These are phyloP conservation scores for Cladophialophora bantiana DNA, from an alignment of 2,329 filamentous ascomycete genomes.

Conservation along the genomic window DNA sequence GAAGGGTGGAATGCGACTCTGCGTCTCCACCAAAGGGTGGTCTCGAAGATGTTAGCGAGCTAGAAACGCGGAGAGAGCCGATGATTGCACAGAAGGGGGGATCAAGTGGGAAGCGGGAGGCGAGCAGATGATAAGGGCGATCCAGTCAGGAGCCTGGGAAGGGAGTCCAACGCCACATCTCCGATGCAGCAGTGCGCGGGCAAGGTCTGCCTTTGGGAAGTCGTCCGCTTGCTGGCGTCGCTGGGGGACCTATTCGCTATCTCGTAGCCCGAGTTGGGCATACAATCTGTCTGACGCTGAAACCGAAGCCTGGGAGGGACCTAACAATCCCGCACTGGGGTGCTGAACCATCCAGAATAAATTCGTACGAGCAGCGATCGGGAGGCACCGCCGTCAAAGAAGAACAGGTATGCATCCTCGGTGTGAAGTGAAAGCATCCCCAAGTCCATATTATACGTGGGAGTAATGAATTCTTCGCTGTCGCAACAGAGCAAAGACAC, in stretches of 20 bases:
- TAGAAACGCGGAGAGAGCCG: slow-evolving; percentile 29
- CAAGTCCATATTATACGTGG: not conserved
- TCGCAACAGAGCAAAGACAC: not conserved
- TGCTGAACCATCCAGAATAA: not conserved
- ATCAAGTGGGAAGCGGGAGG: slow-evolving; percentile 23
- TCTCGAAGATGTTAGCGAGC: slow-evolving; percentile 27
- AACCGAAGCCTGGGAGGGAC: not conserved
- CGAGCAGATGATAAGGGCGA: slow-evolving; percentile 30
- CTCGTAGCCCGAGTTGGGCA: not conserved
- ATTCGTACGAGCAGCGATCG: not conserved
- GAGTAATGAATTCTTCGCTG: not conserved
- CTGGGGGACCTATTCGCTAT: not conserved
- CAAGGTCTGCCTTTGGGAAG: slow-evolving; percentile 19
- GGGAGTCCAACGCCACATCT: slow-evolving; percentile 4
- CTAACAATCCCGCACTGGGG: not conserved
- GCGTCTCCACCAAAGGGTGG: slow-evolving; percentile 18
- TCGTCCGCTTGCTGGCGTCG: not conserved
- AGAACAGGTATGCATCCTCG: not conserved
- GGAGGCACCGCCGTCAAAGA: not conserved
- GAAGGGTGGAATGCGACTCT: slow-evolving; percentile 26
- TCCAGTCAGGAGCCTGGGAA: slow-evolving; percentile 18
- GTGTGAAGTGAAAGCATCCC: not conserved
- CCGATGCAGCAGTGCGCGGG: slow-evolving; percentile 8
- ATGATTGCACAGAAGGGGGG: slow-evolving; percentile 6
- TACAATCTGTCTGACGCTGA: not conserved